Evolutionary conservation across 1,139 yeast species (phyloP).

Genomic region (Protomyces gravidus): DNA sequence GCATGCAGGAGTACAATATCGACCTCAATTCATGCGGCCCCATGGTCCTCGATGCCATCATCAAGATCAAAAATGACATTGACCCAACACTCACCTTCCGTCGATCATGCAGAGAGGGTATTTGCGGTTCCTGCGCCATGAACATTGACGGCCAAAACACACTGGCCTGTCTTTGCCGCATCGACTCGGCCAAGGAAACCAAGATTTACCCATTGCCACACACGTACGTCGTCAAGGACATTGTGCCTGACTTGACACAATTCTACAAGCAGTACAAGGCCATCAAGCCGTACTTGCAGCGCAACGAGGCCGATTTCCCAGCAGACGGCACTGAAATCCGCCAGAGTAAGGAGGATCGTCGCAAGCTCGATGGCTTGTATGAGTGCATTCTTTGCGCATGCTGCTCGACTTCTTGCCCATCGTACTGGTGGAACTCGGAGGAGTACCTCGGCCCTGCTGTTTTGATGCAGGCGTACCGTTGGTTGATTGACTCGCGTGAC

Average conservation of each 20-base stretch:
- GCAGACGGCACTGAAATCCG: conserved; percentile 95
- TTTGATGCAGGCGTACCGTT: conserved; percentile 96
- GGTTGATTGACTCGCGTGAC: conserved; percentile 96
- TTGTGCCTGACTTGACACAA: conserved; percentile 95
- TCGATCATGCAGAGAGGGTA: conserved; percentile 99
- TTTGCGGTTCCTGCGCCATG: conserved; percentile 99
- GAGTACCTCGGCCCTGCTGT: conserved; percentile 98
- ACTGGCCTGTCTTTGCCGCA: conserved; percentile 91
- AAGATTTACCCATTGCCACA: conserved; percentile 97
- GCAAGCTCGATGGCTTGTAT: conserved; percentile 92
- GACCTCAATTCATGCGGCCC: conserved; percentile 94
- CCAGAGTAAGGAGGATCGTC: conserved; percentile 89
- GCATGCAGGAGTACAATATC: conserved; percentile 72
- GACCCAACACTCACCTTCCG: conserved; percentile 93
- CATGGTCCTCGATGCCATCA: conserved; percentile 91
- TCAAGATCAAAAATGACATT: conserved; percentile 93
- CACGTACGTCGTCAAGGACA: conserved; percentile 94
- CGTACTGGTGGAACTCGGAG: conserved; percentile 99
- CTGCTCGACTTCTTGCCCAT: conserved; percentile 98
- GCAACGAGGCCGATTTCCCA: conserved; percentile 49
- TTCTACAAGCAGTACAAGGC: conserved; percentile 98
- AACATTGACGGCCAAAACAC: conserved; percentile 97
- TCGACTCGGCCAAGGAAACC: conserved; percentile 66
- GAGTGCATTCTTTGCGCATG: conserved; percentile 98
- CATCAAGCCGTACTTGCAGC: conserved; percentile 92